Evolutionary conservation across 2,329 filamentous ascomycete genomes (phyloP), one percentile per base, ranked within the genome.

Genomic region (Xylariaceae sp.): DNA sequence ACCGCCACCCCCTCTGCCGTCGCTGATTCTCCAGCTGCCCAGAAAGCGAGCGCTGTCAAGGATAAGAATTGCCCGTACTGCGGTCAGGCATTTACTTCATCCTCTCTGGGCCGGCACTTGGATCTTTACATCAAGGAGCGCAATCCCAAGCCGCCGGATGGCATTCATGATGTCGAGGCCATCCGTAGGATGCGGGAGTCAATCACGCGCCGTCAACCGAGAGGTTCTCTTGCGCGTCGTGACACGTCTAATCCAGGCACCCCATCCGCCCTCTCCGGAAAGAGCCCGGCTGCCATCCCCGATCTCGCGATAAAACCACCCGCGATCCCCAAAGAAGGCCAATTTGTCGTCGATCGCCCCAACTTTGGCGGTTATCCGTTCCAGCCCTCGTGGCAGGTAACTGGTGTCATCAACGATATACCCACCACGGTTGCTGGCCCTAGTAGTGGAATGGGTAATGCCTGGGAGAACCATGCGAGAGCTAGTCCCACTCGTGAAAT

Each of bases 61-160:
- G 91, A 97, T 74, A 90, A 89, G 68, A 85, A 79, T 60, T 96
- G 92, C 70, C 88, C 86, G 37, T 97, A 89, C 74, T 97, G 92
- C 71, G 80, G 84, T 46, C 90, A 96, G 71, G 80, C 87, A 5
- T 97, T 96, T 69, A 96, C 92, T 12, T 96, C 91, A 1, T 96
- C 91, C 12, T 95, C 90, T 2, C 83, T 97, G 51, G 92, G 92
- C 48, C 87, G 92, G 45, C 92, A 97, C 72, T 85, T 96, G 62
- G 92, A 97, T 70, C 82, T 96, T 40, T 96, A 95, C 71, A 91
- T 96, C 66, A 91, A 91, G 68, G 87, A 91, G 56, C 95, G 91
- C 74, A 96, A 96, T 70, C 90, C 92, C 1, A 94, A 91, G 71
- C 80, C 86, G 1, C 76, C 87, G 5, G 92, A 97, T 72, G 91